Evolutionary conservation across 805 yeast species (phyloP).

Genomic region (Pichia membranifaciens): DNA sequence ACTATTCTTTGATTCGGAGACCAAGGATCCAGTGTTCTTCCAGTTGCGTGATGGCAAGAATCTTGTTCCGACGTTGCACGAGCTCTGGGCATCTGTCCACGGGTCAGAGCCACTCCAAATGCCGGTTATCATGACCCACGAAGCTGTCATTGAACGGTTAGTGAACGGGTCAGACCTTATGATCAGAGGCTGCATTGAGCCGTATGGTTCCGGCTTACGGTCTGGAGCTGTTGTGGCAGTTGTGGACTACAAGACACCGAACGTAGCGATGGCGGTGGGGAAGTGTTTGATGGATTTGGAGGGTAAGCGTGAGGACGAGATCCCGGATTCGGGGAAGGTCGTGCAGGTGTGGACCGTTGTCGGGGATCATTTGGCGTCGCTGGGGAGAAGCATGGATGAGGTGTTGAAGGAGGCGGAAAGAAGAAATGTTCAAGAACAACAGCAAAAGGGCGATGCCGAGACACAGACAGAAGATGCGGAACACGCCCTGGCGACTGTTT

Average conservation of each 20-base stretch:
- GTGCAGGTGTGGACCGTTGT: constrained; percentile 63
- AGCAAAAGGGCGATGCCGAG: neutral
- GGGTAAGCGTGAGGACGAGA: constrained; percentile 42
- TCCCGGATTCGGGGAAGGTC: constrained; percentile 64
- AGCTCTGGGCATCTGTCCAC: constrained; percentile 51
- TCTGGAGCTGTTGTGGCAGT: constrained; percentile 67
- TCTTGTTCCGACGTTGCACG: constrained; percentile 63
- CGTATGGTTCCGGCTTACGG: constrained; percentile 44
- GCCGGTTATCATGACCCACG: constrained; percentile 68
- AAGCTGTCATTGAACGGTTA: constrained; percentile 64
- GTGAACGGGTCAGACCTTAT: constrained; percentile 75
- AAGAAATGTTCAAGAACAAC: neutral
- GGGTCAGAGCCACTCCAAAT: constrained; percentile 22
- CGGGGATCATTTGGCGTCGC: constrained; percentile 56
- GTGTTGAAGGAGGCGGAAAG: constrained; percentile 2
- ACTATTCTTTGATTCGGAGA: constrained; percentile 52
- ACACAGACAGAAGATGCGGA: neutral
- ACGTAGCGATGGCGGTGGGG: constrained; percentile 70
- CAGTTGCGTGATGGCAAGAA: constrained; percentile 40
- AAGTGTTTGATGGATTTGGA: constrained; percentile 45
- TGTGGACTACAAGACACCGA: constrained; percentile 53
- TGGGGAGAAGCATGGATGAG: constrained; percentile 34
- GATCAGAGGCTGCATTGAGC: constrained; percentile 65
- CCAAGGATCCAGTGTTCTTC: constrained; percentile 70
- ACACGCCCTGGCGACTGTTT: too few relatives aligned